Percentiles rank a stretch among this genome's conserved stretches.
These are phyloP conservation scores for Globisporangium canariense DNA, from an alignment of 352 stramenopile species.

Conservation along the genomic window DNA sequence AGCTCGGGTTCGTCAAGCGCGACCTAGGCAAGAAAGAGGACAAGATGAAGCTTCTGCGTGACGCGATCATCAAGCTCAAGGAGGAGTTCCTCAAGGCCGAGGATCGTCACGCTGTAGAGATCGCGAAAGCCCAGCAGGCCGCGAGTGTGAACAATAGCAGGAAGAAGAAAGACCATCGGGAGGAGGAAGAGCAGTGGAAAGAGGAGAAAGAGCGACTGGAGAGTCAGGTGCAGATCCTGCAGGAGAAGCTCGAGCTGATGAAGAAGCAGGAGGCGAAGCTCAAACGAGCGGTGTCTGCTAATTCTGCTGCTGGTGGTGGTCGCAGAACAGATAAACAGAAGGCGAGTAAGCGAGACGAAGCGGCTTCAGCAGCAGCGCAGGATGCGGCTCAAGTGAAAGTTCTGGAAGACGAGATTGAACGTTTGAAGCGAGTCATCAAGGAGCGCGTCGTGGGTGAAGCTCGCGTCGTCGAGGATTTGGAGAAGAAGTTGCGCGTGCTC, in stretches of 20 bases:
- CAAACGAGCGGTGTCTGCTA: conserved; percentile 8
- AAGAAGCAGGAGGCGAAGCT: conserved; percentile 28
- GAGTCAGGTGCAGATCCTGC: conserved; percentile 54
- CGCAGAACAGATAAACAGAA: conserved; percentile 19
- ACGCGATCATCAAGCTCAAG: conserved; percentile 85
- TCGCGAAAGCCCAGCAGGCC: conserved; percentile 52
- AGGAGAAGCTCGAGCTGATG: conserved; percentile 52
- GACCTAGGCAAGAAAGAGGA: conserved; percentile 53
- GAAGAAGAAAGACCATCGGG: conserved; percentile 20
- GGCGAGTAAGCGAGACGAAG: conserved; percentile 22
- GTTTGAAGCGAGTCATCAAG: conserved; percentile 51
- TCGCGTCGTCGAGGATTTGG: conserved; percentile 45
- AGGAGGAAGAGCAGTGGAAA: conserved; percentile 38
- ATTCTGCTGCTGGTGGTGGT: conserved; percentile 9
- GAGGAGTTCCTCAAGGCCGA: conserved; percentile 87
- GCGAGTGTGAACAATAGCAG: conserved; percentile 17
- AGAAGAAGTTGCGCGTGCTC: conserved; percentile 68
- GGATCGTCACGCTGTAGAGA: conserved; percentile 70
- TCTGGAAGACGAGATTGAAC: conserved; percentile 46
- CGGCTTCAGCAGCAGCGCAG: not conserved
- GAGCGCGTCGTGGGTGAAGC: conserved; percentile 51
- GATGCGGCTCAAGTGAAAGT: conserved; percentile 8
- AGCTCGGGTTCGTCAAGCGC: conserved; percentile 34
- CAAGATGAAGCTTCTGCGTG: conserved; percentile 63
- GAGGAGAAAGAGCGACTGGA: conserved; percentile 55